These are phyloP conservation scores for Pythium oligandrum DNA, from an alignment of 352 stramenopile species.

Conservation along the genomic window DNA sequence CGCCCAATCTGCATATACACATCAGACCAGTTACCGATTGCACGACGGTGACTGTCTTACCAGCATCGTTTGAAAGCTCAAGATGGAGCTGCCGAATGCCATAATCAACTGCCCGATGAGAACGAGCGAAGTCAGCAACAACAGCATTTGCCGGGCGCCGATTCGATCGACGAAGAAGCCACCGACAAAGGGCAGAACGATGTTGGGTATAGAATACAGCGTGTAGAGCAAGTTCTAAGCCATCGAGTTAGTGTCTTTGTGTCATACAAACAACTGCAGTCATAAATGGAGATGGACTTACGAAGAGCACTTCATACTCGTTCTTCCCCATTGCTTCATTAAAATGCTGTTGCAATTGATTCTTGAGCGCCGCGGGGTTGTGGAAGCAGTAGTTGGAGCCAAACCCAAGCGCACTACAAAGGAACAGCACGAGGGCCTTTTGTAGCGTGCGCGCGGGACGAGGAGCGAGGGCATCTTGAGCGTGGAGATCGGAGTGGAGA, in stretches of 20 bases:
- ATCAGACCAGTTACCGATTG: not conserved
- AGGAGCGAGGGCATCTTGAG: too few species aligned
- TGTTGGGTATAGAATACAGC: slow-evolving; percentile 80
- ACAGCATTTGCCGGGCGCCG: slow-evolving; percentile 50
- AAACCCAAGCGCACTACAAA: slow-evolving; percentile 40
- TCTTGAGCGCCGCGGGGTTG: slow-evolving; percentile 58
- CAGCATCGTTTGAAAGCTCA: slow-evolving; percentile 42
- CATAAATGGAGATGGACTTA: slow-evolving; percentile 6
- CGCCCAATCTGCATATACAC: slow-evolving; percentile 49
- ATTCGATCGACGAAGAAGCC: slow-evolving; percentile 70
- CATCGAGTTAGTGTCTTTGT: too few species aligned
- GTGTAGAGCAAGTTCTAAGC: slow-evolving; percentile 81
- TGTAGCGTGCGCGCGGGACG: not conserved
- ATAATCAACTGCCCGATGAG: slow-evolving; percentile 62
- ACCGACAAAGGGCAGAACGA: slow-evolving; percentile 81
- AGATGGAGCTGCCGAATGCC: slow-evolving; percentile 48
- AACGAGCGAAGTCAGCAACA: slow-evolving; percentile 60
- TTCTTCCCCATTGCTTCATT: slow-evolving; percentile 22
- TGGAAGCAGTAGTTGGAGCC: slow-evolving; percentile 67
- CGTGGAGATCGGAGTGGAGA: too few species aligned
- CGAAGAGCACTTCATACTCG: slow-evolving; percentile 37
- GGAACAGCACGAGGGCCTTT: slow-evolving; percentile 37
- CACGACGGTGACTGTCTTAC: slow-evolving; percentile 6
- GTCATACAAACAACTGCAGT: too few species aligned
- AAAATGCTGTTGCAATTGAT: slow-evolving; percentile 56